Base-by-base conservation (phyloP, 139 green algal species). In the Astrephomene gubernaculifera region DNA sequence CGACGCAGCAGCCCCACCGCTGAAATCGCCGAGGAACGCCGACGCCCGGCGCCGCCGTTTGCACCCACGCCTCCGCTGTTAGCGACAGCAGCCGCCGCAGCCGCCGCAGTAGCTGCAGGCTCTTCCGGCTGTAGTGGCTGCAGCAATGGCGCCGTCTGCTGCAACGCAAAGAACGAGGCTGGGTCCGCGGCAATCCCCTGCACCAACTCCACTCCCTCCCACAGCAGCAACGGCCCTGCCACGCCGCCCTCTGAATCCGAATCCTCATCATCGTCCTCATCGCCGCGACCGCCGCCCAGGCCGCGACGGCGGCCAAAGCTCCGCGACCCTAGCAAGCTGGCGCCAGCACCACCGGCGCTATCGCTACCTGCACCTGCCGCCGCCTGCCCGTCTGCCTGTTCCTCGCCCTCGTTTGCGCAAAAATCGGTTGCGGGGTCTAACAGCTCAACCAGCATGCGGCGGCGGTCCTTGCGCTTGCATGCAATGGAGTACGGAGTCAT, bases 181-280 rank as follows among this genome's bases (percentile, higher is more conserved):
- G 78, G 78, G 22, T 84, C 63, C 39, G 43, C 43, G 1, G 78
- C 78, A 31, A 84, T 74, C n/a, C 45, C 76, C 39, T 67, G 78
- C 3, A 84, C 39, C 43, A 84, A 44, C 60, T 84, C 78, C 78
- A 84, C 78, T 19, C 78, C 78, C 31, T 84, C 78, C 78, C 78
- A 84, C 31, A 84, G 44, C 78, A 84, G 63, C 78, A 84, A 31
- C 24, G 78, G 64, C 61, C 61, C 78, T 2, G 39, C 78, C 27
- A 43, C 78, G 19, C 36, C 78, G 22, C 5, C 31, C 31, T 52
- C 61, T 10, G 9, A 25, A 0, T 76, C 41, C 0, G 21, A 41
- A 5, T 65, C 44, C 4, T n/a, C 43, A 38, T 75, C 78, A 29
- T 27, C 31, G 19, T 75, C 60, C 2, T 63, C 76, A 17, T 2